These are phyloP conservation scores for Rhizopus stolonifer DNA, from an alignment of 371 early-diverging fungal genomes.

Conservation along the genomic window DNA sequence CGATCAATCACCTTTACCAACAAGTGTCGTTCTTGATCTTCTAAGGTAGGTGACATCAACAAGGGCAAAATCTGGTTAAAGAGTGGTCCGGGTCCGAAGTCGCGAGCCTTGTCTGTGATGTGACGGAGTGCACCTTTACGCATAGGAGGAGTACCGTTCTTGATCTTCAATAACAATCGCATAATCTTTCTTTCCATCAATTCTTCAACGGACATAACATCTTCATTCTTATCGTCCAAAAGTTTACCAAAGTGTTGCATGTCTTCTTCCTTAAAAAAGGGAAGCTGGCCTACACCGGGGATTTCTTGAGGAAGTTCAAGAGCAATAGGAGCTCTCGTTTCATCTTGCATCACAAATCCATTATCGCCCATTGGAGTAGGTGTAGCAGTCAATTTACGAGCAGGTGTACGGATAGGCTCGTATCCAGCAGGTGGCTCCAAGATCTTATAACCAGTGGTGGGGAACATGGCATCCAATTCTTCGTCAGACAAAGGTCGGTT, in stretches of 20 bases:
- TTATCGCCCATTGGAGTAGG: conserved; percentile 84
- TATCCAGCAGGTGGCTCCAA: conserved; percentile 89
- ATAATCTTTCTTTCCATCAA: conserved; percentile 94
- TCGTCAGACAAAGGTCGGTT: conserved; percentile 88
- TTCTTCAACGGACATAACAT: conserved; percentile 83
- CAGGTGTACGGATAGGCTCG: conserved; percentile 93
- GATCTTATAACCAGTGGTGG: conserved; percentile 87
- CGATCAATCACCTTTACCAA: conserved; percentile 97
- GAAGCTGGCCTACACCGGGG: conserved; percentile 88
- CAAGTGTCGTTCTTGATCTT: conserved; percentile 97
- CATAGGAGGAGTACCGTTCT: conserved; percentile 96
- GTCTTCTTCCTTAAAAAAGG: conserved; percentile 95
- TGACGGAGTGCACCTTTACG: conserved; percentile 91
- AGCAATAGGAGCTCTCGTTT: conserved; percentile 52
- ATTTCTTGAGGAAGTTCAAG: conserved; percentile 83
- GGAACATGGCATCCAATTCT: conserved; percentile 92
- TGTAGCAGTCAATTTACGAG: conserved; percentile 92
- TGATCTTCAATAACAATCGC: conserved; percentile 93
- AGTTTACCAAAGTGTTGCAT: conserved; percentile 95
- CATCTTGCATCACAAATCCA: conserved; percentile 89
- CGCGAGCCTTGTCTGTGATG: conserved; percentile 94
- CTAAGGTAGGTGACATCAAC: conserved; percentile 94
- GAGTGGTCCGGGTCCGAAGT: conserved; percentile 94
- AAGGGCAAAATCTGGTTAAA: conserved; percentile 96
- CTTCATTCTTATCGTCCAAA: conserved; percentile 83